phyloP scores from a whole-genome alignment of 2,329 filamentous ascomycete genomes.

The Trichoderma gracile region DNA sequence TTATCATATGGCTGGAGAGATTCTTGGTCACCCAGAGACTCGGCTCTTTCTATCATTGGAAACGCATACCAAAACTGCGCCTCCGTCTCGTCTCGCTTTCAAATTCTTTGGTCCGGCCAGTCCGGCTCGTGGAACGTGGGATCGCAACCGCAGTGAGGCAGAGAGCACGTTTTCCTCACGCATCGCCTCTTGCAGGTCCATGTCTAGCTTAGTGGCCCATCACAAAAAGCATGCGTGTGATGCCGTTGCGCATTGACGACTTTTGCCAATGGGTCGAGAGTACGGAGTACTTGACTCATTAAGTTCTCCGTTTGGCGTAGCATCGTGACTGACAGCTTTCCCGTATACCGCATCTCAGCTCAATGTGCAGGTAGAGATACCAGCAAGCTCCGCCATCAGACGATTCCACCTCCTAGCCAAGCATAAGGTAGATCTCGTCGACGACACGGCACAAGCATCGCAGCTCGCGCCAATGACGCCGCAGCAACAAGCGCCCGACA shows the following conservation, averaged over 20 bases:
- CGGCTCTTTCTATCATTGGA: too few relatives aligned
- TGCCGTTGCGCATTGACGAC: neutral
- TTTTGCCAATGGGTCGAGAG: neutral
- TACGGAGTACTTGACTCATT: neutral
- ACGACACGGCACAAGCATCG: neutral
- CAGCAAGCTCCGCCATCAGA: neutral
- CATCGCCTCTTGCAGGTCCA: neutral
- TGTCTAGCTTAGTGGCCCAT: neutral
- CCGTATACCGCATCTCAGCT: neutral
- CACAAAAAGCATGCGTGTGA: constrained; percentile 18
- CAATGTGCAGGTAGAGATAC: neutral
- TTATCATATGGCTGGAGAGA: too few relatives aligned
- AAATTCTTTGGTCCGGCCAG: neutral
- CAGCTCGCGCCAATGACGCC: neutral
- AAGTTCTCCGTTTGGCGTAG: constrained; percentile 1
- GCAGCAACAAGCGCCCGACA: constrained; percentile 12
- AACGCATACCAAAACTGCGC: too few relatives aligned
- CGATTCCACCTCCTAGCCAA: neutral
- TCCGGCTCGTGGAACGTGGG: neutral
- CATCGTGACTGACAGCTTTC: neutral
- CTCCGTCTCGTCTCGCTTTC: neutral
- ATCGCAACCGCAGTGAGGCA: neutral
- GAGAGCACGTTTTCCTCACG: neutral
- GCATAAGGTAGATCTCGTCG: neutral
- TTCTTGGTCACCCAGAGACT: too few relatives aligned